Percentiles rank a stretch among this genome's conserved stretches.
Conservation (phyloP, 2,329 filamentous ascomycete species). For the Penicillium nordicum region DNA sequence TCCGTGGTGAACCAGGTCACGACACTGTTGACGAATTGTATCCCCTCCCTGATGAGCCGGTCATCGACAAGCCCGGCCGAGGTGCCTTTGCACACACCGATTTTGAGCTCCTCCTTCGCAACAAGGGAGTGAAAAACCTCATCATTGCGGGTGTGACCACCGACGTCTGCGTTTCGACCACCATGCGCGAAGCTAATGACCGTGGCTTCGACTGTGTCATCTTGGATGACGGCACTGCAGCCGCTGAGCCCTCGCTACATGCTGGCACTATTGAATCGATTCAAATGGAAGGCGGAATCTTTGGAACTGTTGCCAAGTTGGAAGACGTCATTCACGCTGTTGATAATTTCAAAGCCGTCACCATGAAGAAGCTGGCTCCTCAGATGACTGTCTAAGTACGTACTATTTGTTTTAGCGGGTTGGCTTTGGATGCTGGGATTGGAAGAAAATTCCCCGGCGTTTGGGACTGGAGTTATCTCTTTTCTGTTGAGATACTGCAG, state of each 20-base stretch:
- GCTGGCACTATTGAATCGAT: slow-evolving; percentile 43
- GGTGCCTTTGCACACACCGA: slow-evolving; percentile 55
- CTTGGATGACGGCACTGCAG: slow-evolving; percentile 49
- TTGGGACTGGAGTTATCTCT: slow-evolving; percentile 8
- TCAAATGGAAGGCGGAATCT: slow-evolving; percentile 48
- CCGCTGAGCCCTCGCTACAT: slow-evolving; percentile 43
- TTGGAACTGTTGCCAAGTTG: slow-evolving; percentile 40
- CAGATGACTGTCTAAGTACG: slow-evolving; percentile 32
- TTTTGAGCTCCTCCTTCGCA: slow-evolving; percentile 51
- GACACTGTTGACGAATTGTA: slow-evolving; percentile 55
- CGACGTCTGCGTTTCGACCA: slow-evolving; percentile 55
- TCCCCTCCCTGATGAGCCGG: slow-evolving; percentile 47
- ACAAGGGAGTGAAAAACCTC: slow-evolving; percentile 52
- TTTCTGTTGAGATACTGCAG: slow-evolving; percentile 1
- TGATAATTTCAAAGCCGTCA: slow-evolving; percentile 41
- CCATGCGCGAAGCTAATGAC: slow-evolving; percentile 56
- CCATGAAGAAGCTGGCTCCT: slow-evolving; percentile 43
- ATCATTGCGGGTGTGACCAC: slow-evolving; percentile 55
- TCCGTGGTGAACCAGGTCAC: slow-evolving; percentile 58
- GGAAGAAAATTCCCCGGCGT: slow-evolving; percentile 16
- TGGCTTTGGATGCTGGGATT: slow-evolving; percentile 10
- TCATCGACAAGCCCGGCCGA: slow-evolving; percentile 55
- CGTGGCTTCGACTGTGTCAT: slow-evolving; percentile 54
- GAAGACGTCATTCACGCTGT: slow-evolving; percentile 42
- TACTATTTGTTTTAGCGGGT: slow-evolving; percentile 14